A percentile compares a stretch with the other conserved stretches of the same genome.
These are phyloP conservation scores for Acacia pycnantha DNA, from an alignment of 331 rosid species.

Conservation along the genomic window DNA sequence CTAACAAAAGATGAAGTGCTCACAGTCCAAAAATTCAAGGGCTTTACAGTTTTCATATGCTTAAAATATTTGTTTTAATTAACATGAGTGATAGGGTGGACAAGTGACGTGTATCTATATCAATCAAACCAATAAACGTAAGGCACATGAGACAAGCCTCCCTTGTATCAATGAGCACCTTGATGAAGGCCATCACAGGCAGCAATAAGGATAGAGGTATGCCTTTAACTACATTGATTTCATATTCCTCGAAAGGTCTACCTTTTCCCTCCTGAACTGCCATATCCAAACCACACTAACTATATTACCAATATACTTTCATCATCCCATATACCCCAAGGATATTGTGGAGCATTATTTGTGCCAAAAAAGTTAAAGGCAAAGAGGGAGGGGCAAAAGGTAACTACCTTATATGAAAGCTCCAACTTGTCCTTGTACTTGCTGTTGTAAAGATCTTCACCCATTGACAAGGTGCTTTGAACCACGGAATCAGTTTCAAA, in stretches of 20 bases:
- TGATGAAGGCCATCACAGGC: neutral
- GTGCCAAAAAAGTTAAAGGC: neutral
- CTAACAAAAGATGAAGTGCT: neutral
- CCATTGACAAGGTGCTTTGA: slow-evolving; percentile 63
- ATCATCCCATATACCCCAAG: neutral
- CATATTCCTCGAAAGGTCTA: neutral
- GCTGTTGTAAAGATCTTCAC: slow-evolving; percentile 70
- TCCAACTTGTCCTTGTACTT: slow-evolving; percentile 98
- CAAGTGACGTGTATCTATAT: neutral
- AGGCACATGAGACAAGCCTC: neutral
- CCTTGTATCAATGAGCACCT: neutral
- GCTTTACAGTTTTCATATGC: neutral
- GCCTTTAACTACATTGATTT: neutral
- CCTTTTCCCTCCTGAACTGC: neutral
- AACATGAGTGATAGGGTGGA: neutral
- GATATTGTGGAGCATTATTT: neutral
- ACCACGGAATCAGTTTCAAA: slow-evolving; percentile 87
- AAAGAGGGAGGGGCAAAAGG: neutral
- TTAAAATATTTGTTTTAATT: neutral
- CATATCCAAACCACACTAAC: neutral
- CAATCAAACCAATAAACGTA: neutral
- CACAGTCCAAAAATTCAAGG: neutral
- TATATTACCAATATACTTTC: neutral
- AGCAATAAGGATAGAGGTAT: neutral
- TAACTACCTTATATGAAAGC: slow-evolving; percentile 76